Base-by-base conservation (phyloP, 2,329 filamentous ascomycete genomes). In the Fusarium sp. region DNA sequence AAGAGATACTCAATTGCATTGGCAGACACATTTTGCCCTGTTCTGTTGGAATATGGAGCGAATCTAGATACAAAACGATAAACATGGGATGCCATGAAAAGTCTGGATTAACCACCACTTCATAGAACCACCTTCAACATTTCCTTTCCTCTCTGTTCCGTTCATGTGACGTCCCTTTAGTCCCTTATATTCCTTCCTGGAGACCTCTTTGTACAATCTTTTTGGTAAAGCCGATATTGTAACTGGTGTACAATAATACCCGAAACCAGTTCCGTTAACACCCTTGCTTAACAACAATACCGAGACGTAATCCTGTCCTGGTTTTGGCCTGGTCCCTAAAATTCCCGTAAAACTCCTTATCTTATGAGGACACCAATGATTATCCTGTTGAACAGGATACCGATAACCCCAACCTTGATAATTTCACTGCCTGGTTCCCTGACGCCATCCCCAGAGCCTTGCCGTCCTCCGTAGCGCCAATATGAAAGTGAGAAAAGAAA, bases 371-470 rank as follows among this genome's bases (percentile, higher is more conserved):
- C 49, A 16, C 18, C 32, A 23, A 10, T 25, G 18, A 27, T 41
- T 57, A 48, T 55, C 55, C 66, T 57, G 58, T 55, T 47, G 7
- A 28, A 28, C 45, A 27, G 45, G 25, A 47, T 18, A 47, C 16
- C 43, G 21, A n/a, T 45, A 30, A 21, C 18, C 13, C 28, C 9
- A 21, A 23, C 40, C 60, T 55, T 40, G 59, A 34, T 63, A 43
- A 28, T 37, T 45, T 18, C 16, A 23, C 50, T 54, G 28, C 46
- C 27, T 14, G 28, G 37, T 59, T 54, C 70, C 63, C 46, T 66
- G 72, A 73, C 72, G 72, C 72, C 72, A 42, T 62, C 49, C 45
- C 61, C 63, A 65, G 58, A 53, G 6, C 59, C 43, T 62, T 55
- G 56, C 58, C 40, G 49, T 64, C 55, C 59, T 57, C 54, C 55